A percentile compares a stretch with the other conserved stretches of the same genome.
These are phyloP conservation scores for Cucurbita argyrosperma DNA, from an alignment of 306 rosid genomes.

Conservation along the genomic window DNA sequence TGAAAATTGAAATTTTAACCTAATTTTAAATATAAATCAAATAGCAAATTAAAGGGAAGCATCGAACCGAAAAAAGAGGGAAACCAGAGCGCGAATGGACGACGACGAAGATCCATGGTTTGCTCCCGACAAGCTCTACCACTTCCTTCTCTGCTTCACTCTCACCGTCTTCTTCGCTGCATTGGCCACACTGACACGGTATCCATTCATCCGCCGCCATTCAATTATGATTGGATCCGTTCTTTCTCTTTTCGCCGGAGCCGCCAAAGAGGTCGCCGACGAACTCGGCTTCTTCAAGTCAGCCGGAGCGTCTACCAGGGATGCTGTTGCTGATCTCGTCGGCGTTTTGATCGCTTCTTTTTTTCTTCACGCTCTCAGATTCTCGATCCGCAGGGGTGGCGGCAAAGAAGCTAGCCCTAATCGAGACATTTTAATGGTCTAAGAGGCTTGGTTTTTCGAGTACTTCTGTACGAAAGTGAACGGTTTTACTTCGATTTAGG, in stretches of 20 bases:
- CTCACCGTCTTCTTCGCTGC: slow-evolving; percentile 42
- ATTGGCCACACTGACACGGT: slow-evolving; percentile 18
- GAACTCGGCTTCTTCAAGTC: slow-evolving; percentile 58
- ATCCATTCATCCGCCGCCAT: slow-evolving; percentile 51
- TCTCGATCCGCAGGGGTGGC: slow-evolving; percentile 8
- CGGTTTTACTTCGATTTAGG: neutral
- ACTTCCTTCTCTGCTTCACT: slow-evolving; percentile 36
- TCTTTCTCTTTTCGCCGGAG: slow-evolving; percentile 54
- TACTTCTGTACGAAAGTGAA: neutral
- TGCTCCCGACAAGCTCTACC: slow-evolving; percentile 48
- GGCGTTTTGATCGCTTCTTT: slow-evolving; percentile 46
- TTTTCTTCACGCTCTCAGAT: slow-evolving; percentile 19
- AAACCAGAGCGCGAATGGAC: slow-evolving; percentile 10
- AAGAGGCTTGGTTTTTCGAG: slow-evolving; percentile 2
- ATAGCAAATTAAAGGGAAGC: neutral
- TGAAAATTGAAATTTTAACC: too few species aligned
- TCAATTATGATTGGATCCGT: slow-evolving; percentile 29
- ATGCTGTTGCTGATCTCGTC: slow-evolving; percentile 43
- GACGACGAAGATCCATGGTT: slow-evolving; percentile 32
- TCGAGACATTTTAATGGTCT: slow-evolving; percentile 31
- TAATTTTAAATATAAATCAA: neutral
- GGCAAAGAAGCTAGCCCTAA: slow-evolving; percentile 8
- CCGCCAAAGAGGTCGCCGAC: slow-evolving; percentile 71
- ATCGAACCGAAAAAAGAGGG: neutral
- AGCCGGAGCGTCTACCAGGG: slow-evolving; percentile 55